A percentile compares a stretch with the other conserved stretches of the same genome.
Evolutionary conservation across 2,329 filamentous ascomycete genomes (phyloP).

Genomic region (Colletotrichum tropicicola): DNA sequence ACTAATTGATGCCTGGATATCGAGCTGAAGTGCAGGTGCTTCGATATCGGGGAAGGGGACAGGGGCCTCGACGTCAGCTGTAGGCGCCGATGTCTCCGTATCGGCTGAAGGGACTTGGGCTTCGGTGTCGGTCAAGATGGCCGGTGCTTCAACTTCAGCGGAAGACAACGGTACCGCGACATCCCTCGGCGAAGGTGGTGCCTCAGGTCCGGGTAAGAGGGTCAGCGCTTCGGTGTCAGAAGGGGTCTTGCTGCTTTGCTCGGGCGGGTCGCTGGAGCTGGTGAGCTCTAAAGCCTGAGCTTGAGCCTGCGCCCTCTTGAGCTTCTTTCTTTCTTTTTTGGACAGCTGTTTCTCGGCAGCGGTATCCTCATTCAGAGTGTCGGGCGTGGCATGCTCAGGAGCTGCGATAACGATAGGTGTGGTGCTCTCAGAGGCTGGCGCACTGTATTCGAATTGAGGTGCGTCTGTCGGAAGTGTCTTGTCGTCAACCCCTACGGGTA

Average conservation of each 20-base stretch:
- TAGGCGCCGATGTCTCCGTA: not conserved
- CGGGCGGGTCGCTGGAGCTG: not conserved
- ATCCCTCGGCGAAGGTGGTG: no score
- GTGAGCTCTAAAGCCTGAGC: slow-evolving; percentile 22
- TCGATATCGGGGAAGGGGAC: not conserved
- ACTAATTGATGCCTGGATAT: not conserved
- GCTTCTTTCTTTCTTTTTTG: slow-evolving; percentile 39
- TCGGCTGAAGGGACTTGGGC: not conserved
- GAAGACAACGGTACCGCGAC: no score
- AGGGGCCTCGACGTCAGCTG: not conserved
- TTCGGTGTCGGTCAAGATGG: not conserved
- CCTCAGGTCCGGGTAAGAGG: not conserved
- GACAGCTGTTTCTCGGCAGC: slow-evolving; percentile 10
- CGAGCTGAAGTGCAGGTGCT: not conserved
- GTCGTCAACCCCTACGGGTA: no score
- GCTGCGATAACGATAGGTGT: no score
- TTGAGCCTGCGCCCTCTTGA: slow-evolving; percentile 33
- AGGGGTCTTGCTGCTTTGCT: slow-evolving; percentile 3
- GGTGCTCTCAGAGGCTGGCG: no score
- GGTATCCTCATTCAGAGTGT: slow-evolving; percentile 9
- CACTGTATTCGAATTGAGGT: no score
- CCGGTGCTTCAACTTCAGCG: not conserved
- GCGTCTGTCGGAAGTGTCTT: no score
- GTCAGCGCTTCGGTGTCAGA: not conserved
- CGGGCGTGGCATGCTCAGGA: not conserved